Conservation (phyloP, 2,329 filamentous ascomycete species). For the Cladophialophora yegresii region DNA sequence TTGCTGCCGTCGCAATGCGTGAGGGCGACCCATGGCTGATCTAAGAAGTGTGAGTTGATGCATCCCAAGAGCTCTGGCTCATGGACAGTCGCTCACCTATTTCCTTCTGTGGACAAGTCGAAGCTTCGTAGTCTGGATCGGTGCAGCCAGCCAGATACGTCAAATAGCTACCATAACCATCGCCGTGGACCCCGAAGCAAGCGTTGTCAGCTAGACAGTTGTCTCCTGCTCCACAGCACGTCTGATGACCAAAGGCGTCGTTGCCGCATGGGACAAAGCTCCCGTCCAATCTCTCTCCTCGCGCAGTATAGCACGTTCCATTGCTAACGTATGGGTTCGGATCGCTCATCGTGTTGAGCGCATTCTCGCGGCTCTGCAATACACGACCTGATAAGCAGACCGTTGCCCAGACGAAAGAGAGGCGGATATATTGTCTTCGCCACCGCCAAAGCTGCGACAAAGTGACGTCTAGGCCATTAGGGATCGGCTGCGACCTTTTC, state of each 20-base stretch:
- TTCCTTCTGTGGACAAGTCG: conserved; percentile 43
- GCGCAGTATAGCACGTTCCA: conserved; percentile 41
- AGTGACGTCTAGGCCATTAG: conserved; percentile 2
- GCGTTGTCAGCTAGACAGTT: conserved; percentile 40
- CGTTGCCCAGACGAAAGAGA: background rate
- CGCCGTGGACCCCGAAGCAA: conserved; percentile 37
- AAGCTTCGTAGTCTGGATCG: conserved; percentile 40
- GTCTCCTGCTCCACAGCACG: conserved; percentile 42
- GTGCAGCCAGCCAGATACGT: conserved; percentile 47
- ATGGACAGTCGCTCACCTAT: conserved; percentile 12
- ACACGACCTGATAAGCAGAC: conserved; percentile 1
- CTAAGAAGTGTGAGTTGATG: conserved; percentile 12
- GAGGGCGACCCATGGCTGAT: conserved; percentile 42
- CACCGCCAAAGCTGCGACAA: background rate
- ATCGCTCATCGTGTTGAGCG: conserved; percentile 16
- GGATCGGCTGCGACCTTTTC: background rate
- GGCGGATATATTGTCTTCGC: background rate
- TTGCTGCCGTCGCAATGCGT: conserved; percentile 43
- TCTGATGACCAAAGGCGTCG: conserved; percentile 38
- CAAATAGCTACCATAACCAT: conserved; percentile 24
- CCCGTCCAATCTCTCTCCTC: conserved; percentile 20
- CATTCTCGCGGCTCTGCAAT: conserved; percentile 10
- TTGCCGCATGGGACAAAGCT: conserved; percentile 44
- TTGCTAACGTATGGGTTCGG: conserved; percentile 40
- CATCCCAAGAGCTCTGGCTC: background rate